Percentiles rank a stretch among this genome's conserved stretches.
These are phyloP conservation scores for Botryotinia convoluta DNA, from an alignment of 2,329 filamentous ascomycete species.

Conservation along the genomic window DNA sequence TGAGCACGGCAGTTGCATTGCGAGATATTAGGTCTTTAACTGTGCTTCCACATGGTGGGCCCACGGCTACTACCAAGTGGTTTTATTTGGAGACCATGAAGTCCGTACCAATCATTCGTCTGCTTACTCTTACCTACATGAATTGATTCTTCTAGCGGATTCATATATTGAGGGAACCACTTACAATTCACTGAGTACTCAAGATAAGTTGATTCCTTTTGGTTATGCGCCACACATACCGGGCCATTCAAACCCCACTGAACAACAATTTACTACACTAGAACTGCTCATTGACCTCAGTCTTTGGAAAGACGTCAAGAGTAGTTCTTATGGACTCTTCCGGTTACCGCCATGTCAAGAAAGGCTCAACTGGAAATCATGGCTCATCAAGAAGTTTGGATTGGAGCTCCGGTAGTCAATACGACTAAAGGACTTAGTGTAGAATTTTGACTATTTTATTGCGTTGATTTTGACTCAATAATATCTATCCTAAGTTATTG, in stretches of 20 bases:
- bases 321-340: not conserved
- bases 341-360: not conserved
- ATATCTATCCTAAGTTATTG: not conserved
- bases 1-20: not conserved
- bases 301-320: fast-evolving
- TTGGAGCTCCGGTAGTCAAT: not conserved
- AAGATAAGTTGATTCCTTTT: not conserved
- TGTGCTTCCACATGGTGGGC: not conserved
- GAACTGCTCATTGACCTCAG: fast-evolving
- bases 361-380: not conserved
- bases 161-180: not conserved
- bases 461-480: not conserved
- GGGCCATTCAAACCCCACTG: not conserved
- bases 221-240: not conserved
- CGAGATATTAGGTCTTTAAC: not conserved
- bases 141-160: not conserved
- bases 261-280: not conserved
- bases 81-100: not conserved
- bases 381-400: not conserved
- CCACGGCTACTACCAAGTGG: not conserved
- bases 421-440: not conserved
- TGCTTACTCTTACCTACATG: not conserved
- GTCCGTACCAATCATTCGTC: not conserved
- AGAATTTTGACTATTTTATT: not conserved
- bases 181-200: not conserved